phyloP scores from a whole-genome alignment of 208 protist species.

The Wallacemonas sp. region DNA sequence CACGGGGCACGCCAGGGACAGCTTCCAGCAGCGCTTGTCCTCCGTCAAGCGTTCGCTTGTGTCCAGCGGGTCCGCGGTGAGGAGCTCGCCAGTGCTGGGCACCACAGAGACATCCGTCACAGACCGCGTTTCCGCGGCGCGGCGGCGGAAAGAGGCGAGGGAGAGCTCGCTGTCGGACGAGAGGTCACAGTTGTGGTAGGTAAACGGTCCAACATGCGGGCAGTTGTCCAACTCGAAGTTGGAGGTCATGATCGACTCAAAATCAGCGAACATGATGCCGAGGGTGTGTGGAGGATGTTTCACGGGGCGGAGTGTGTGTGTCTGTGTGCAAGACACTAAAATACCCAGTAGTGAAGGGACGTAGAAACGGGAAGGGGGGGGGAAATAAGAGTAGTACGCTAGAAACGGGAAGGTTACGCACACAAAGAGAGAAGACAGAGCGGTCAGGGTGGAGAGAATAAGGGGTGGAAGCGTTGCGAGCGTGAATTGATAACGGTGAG shows the following conservation, averaged over 20 bases:
- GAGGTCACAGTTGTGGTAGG: conserved; percentile 65
- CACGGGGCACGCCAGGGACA: conserved; percentile 76
- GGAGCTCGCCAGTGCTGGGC: conserved; percentile 50
- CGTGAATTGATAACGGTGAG: no score
- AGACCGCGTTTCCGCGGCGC: conserved; percentile 6
- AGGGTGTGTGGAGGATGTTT: no score
- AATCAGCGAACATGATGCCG: conserved; percentile 70
- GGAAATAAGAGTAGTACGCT: no score
- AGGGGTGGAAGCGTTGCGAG: no score
- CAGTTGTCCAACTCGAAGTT: conserved; percentile 80
- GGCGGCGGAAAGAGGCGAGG: conserved; percentile 29
- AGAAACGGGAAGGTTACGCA: no score
- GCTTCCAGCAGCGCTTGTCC: conserved; percentile 71
- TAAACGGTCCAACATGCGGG: conserved; percentile 80
- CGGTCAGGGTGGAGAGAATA: no score
- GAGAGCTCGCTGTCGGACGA: conserved; percentile 21
- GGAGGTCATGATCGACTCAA: conserved; percentile 67
- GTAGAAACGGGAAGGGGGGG: no score
- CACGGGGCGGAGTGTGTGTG: no score
- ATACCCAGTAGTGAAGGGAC: conserved; percentile 14
- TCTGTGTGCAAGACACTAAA: conserved; percentile 21
- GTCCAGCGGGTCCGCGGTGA: conserved; percentile 79
- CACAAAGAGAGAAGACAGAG: no score
- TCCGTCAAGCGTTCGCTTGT: conserved; percentile 58
- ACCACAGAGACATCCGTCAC: conserved; percentile 30